Evolutionary conservation across 768 basidiomycete genomes (phyloP).

Genomic region (Rhodotorula diobovata): DNA sequence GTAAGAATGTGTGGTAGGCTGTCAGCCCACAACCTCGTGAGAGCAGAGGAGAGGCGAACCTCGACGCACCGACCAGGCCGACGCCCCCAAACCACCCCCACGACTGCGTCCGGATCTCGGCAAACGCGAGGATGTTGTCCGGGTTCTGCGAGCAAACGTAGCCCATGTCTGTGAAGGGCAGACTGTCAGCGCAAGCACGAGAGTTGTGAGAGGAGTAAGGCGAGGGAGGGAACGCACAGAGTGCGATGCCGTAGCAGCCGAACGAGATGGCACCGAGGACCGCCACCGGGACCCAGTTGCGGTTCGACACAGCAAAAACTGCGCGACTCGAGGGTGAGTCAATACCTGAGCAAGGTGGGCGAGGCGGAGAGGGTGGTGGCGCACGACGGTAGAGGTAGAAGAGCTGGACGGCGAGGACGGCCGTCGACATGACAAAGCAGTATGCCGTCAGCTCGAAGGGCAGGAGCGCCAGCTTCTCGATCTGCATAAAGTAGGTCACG

Average conservation of each 20-base stretch:
- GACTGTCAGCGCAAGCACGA: neutral
- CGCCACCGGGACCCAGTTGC: neutral
- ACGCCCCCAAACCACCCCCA: neutral
- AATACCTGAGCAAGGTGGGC: neutral
- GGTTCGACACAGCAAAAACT: neutral
- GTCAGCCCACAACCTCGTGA: no score
- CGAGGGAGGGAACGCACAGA: neutral
- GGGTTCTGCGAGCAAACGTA: neutral
- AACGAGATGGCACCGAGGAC: neutral
- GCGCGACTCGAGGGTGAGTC: no score
- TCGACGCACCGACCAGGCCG: neutral
- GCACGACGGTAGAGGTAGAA: constrained; percentile 2
- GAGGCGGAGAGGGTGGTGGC: neutral
- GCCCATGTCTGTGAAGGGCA: neutral
- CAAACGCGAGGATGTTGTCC: neutral
- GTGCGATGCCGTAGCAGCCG: neutral
- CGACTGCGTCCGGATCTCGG: neutral
- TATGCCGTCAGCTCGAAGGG: neutral
- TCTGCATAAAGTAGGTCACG: neutral
- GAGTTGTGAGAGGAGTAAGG: no score
- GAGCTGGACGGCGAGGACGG: neutral
- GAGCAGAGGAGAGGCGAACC: no score
- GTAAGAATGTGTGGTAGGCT: no score
- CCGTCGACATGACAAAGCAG: neutral
- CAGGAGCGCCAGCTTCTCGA: neutral